Evolutionary conservation across 257 asterid species (phyloP).

Genomic region (Striga asiatica): DNA sequence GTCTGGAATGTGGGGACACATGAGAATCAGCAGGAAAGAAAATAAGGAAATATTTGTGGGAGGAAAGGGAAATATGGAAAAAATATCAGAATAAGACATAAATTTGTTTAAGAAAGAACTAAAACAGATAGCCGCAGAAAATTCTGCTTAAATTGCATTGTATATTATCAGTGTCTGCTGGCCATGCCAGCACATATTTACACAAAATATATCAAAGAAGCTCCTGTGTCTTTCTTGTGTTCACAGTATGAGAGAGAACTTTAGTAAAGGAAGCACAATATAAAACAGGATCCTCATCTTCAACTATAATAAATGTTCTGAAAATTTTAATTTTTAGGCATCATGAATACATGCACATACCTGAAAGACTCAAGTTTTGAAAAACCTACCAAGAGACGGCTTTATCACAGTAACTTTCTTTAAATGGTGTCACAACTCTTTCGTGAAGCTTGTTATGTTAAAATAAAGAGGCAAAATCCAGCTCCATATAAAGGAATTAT

Average conservation of each 20-base stretch:
- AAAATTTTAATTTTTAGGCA: too few relatives aligned
- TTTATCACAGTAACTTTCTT: conserved; percentile 1
- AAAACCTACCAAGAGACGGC: background rate
- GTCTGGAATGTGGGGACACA: too few relatives aligned
- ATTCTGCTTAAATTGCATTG: background rate
- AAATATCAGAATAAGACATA: background rate
- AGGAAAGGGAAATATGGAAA: background rate
- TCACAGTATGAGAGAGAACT: conserved; percentile 1
- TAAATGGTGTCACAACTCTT: too few relatives aligned
- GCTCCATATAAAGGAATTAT: too few relatives aligned
- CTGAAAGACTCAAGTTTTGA: too few relatives aligned
- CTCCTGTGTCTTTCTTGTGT: background rate
- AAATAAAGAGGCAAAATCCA: too few relatives aligned
- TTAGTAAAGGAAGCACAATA: conserved; percentile 7
- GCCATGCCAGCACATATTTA: background rate
- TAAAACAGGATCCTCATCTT: background rate
- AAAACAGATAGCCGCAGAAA: background rate
- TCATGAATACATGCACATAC: too few relatives aligned
- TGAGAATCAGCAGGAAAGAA: background rate
- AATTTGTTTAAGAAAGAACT: background rate
- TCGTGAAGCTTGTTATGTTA: too few relatives aligned
- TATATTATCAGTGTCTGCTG: background rate
- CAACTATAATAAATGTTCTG: background rate
- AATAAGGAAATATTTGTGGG: background rate
- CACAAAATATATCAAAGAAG: conserved; percentile 4